Conservation (phyloP, 768 basidiomycete genomes). For the Mycena venus region DNA sequence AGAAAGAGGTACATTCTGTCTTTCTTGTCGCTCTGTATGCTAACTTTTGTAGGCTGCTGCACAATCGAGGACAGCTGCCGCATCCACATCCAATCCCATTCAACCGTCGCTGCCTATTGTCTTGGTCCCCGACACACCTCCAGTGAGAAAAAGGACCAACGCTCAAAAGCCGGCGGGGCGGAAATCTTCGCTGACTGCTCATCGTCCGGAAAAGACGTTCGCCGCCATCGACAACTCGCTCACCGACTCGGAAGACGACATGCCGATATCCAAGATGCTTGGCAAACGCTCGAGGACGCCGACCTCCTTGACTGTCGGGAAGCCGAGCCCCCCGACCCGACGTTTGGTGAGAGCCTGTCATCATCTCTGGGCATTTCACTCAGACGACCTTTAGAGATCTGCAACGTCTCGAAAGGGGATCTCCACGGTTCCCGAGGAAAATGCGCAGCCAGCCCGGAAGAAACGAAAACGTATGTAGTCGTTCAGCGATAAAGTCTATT, state of each 20-base stretch:
- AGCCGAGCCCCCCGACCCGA: slow-evolving; percentile 16
- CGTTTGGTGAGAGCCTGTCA: slow-evolving; percentile 22
- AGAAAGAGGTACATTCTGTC: slow-evolving; percentile 22
- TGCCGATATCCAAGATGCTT: slow-evolving; percentile 1
- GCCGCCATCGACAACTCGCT: slow-evolving; percentile 24
- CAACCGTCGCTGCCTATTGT: slow-evolving; percentile 9
- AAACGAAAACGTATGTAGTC: too few relatives aligned
- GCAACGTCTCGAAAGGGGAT: too few relatives aligned
- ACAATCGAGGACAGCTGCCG: background rate
- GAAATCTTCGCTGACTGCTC: background rate
- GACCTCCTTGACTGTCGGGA: background rate
- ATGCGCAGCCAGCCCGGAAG: too few relatives aligned
- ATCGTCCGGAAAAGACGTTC: slow-evolving; percentile 7
- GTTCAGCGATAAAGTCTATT: too few relatives aligned
- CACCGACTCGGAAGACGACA: slow-evolving; percentile 26
- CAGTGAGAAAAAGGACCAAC: slow-evolving; percentile 26
- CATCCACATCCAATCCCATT: slow-evolving; percentile 10
- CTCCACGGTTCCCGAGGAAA: too few relatives aligned
- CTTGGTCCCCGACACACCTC: slow-evolving; percentile 22
- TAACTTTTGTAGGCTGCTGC: background rate
- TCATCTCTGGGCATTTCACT: background rate
- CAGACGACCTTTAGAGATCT: too few relatives aligned
- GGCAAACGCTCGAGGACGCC: slow-evolving; percentile 31
- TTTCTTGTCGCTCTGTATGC: background rate
- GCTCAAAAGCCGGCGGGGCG: background rate